Percentiles rank a stretch among this genome's conserved stretches.
Conservation (phyloP, 2,329 filamentous ascomycete species). For the Colletotrichum sp. region DNA sequence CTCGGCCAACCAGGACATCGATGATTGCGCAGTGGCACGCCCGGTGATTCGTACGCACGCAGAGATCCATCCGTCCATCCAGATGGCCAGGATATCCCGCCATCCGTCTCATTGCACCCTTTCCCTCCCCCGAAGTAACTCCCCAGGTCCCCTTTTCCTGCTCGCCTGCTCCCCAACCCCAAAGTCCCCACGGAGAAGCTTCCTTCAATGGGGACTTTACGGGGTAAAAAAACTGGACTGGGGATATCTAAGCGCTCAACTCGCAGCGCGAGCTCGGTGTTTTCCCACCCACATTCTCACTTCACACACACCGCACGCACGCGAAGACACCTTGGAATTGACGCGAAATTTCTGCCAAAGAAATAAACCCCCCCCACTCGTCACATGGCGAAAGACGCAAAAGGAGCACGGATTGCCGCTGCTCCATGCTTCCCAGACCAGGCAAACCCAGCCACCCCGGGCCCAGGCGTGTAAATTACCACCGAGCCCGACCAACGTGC, state of each 20-base stretch:
- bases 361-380: background rate
- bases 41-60: slow-evolving; percentile 2
- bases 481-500: background rate
- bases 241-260: slow-evolving; percentile 12
- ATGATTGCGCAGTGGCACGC: background rate
- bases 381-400: background rate
- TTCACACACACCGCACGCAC: background rate
- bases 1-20: slow-evolving; percentile 5
- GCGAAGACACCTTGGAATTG: background rate
- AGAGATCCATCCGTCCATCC: background rate
- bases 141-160: background rate
- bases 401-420: background rate
- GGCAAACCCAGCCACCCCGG: background rate
- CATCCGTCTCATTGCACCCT: background rate
- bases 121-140: background rate
- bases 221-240: background rate
- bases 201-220: slow-evolving; percentile 10
- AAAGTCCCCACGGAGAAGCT: slow-evolving; percentile 2
- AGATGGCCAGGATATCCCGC: background rate
- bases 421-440: background rate
- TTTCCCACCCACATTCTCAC: background rate
- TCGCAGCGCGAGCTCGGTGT: background rate
- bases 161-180: background rate
- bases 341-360: background rate
- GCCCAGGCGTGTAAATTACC: background rate